Evolutionary conservation across 495 filamentous ascomycete species (phyloP).

Genomic region (Neohortaea acidophila): DNA sequence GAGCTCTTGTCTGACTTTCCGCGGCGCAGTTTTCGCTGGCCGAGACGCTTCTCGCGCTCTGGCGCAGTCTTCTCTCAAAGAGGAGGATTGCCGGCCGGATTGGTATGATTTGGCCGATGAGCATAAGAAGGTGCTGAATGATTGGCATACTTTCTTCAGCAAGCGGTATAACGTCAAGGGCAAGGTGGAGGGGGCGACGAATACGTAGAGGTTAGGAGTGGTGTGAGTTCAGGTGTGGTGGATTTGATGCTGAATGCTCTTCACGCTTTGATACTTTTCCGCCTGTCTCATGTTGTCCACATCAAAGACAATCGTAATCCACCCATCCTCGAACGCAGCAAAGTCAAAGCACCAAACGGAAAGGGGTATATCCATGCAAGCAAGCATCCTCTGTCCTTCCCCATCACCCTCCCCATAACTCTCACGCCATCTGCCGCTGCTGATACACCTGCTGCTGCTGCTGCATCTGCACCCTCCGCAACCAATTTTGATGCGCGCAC

Average conservation of each 20-base stretch:
- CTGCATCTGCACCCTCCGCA: constrained; percentile 6
- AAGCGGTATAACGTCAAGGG: constrained; percentile 93
- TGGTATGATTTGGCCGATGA: constrained; percentile 80
- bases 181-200: constrained; percentile 47
- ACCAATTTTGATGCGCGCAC: constrained; percentile 18
- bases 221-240: too few species aligned
- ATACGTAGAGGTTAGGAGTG: constrained; percentile 20
- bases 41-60: constrained; percentile 88
- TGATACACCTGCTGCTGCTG: too few species aligned
- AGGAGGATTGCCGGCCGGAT: constrained; percentile 66
- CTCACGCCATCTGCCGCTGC: too few species aligned
- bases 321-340: not conserved
- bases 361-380: constrained; percentile 5
- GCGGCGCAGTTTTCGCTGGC: constrained; percentile 66
- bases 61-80: constrained; percentile 69
- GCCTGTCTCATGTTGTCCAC: not conserved
- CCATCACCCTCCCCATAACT: too few species aligned
- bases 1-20: too few species aligned
- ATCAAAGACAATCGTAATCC: not conserved
- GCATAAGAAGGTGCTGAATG: constrained; percentile 66
- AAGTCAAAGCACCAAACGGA: constrained; percentile 6
- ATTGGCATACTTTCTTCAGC: constrained; percentile 91
- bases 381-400: too few species aligned
- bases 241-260: too few species aligned
- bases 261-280: not conserved